phyloP scores from a whole-genome alignment of 2,329 filamentous ascomycete genomes.

The Penicillium polonicum region DNA sequence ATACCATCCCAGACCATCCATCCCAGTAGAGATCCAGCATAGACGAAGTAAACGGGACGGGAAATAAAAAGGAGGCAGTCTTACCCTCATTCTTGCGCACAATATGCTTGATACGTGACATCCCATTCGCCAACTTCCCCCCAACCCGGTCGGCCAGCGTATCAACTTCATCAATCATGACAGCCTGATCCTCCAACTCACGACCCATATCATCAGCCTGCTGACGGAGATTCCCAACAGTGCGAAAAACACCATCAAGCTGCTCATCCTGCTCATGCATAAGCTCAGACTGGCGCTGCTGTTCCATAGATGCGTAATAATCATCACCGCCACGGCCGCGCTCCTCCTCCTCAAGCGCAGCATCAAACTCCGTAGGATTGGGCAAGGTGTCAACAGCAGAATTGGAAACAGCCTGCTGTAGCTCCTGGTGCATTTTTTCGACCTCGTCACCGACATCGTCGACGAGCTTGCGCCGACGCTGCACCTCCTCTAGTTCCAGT shows the following conservation, averaged over 20 bases:
- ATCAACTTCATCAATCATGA: conserved; percentile 85
- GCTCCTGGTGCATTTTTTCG: conserved; percentile 82
- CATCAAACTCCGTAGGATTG: conserved; percentile 59
- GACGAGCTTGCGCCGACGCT: conserved; percentile 75
- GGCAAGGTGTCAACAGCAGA: conserved; percentile 50
- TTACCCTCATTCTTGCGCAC: conserved; percentile 88
- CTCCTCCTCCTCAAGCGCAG: conserved; percentile 44
- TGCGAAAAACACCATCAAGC: conserved; percentile 87
- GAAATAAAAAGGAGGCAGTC: conserved; percentile 18
- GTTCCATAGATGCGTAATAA: conserved; percentile 79
- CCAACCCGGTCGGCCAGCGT: conserved; percentile 81
- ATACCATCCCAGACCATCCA: conserved; percentile 9
- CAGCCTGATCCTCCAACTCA: conserved; percentile 90
- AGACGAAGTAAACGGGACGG: conserved; percentile 3
- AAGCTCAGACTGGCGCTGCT: conserved; percentile 85
- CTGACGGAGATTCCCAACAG: conserved; percentile 82
- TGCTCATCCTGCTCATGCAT: conserved; percentile 94
- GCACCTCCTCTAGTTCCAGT: conserved; percentile 77
- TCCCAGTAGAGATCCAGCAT: conserved; percentile 5
- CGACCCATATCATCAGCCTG: conserved; percentile 96
- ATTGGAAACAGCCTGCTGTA: conserved; percentile 59
- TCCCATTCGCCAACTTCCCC: conserved; percentile 77
- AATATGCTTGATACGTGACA: conserved; percentile 82
- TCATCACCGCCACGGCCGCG: conserved; percentile 49
- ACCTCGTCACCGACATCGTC: conserved; percentile 87